phyloP scores from a whole-genome alignment of 306 rosid species.

The Carpinus viminea region DNA sequence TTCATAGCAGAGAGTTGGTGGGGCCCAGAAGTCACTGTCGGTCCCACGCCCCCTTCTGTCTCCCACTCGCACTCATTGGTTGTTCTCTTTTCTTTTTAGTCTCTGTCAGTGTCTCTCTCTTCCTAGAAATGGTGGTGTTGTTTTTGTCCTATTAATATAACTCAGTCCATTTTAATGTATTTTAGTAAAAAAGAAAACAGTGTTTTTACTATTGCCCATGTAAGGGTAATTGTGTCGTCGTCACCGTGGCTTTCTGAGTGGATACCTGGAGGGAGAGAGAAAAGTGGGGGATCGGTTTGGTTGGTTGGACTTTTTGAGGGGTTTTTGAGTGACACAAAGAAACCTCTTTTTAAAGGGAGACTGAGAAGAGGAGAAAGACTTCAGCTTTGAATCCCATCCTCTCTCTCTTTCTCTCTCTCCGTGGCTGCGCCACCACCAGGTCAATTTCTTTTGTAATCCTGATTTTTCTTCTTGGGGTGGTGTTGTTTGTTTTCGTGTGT shows the following conservation, averaged over 20 bases:
- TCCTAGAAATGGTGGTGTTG: background rate
- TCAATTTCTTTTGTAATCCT: background rate
- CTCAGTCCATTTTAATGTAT: background rate
- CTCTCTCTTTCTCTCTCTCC: background rate
- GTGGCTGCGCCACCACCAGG: background rate
- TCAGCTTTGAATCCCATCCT: background rate
- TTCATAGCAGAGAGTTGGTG: background rate
- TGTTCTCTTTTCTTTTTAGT: too few relatives aligned
- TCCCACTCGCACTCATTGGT: background rate
- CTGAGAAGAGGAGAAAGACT: background rate
- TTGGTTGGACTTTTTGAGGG: slow-evolving; percentile 21
- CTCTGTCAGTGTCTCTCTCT: background rate
- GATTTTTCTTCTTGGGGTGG: background rate
- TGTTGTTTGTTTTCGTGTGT: background rate
- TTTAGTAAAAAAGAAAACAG: background rate
- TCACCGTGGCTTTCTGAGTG: slow-evolving; percentile 21
- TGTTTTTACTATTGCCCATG: background rate
- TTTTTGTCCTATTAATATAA: background rate
- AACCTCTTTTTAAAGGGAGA: background rate
- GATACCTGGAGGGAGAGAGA: slow-evolving; percentile 3
- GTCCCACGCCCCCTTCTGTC: slow-evolving; percentile 1
- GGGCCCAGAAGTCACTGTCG: background rate
- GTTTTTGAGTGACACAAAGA: slow-evolving; percentile 4
- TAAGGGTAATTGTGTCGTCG: background rate
- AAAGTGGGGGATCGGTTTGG: slow-evolving; percentile 22